Evolutionary conservation across 2,329 filamentous ascomycete species (phyloP), one percentile per base, ranked within the genome.

Genomic region (Fusarium acutatum): DNA sequence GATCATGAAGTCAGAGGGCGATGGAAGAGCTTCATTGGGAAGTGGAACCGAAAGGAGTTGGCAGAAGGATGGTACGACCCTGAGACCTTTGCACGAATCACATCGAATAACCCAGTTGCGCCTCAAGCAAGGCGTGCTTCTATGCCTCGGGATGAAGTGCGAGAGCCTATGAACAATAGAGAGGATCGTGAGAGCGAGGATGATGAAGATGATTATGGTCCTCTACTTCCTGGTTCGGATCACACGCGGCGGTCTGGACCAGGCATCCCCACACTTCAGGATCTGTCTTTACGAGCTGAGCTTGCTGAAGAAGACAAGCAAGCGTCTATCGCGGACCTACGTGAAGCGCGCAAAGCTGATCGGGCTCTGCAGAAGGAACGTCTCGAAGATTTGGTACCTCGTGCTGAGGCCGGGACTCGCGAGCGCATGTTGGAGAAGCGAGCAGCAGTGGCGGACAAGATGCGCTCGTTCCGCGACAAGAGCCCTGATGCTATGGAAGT

Each of bases 51-150:
- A 77, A 92, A 91, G 79, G 94, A 96, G 83, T 86, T 98, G 72
- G 92, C 93, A 9, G 92, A 96, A 81, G 94, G 94, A 52, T 99
- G 96, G 96, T 99, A 98, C 82, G 94, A 97, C 79, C 93, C 95
- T 13, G 88, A 88, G 65, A 93, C 91, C 72, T 90, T 94, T 69
- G 75, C 77, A 40, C 79, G 81, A 30, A 81, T 83, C 14, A 72
- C 80, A 35, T 80, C 81, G 15, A 81, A 77, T 72, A 69, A 66
- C 2, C 58, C 71, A 18, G 66, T 49, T 59, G 67, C 49, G 24
- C 32, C 69, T 54, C 67, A 38, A 34, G 38, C 12, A 49, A 57
- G 52, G 30, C 34, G 53, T 56, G 52, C 35, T 24, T 62, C 73
- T 30, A 64, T 63, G 32, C 67, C 64, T 18, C 66, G 71, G 26